phyloP scores from a whole-genome alignment of 257 asterid genomes.

The Gentiana macrophylla region DNA sequence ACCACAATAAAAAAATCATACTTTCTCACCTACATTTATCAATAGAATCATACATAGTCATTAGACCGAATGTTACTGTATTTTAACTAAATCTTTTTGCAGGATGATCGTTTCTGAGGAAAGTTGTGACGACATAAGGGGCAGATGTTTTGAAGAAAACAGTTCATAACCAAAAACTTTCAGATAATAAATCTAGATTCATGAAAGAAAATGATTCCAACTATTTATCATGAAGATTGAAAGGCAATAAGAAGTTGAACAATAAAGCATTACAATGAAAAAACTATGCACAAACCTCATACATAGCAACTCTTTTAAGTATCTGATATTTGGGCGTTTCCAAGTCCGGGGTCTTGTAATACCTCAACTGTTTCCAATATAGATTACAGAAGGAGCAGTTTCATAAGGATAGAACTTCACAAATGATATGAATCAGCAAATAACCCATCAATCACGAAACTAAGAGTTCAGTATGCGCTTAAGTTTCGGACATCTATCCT shows the following conservation, averaged over 20 bases:
- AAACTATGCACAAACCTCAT: conserved; percentile 42
- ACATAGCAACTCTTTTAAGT: conserved; percentile 55
- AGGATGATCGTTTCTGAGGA: not conserved
- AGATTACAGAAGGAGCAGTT: conserved; percentile 3
- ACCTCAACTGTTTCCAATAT: conserved; percentile 40
- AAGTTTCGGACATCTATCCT: no score
- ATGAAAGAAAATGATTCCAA: not conserved
- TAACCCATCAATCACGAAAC: no score
- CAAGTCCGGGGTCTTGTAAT: conserved; percentile 75
- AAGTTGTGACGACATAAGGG: not conserved
- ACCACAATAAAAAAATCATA: conserved; percentile 62
- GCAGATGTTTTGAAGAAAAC: not conserved
- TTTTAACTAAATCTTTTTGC: not conserved
- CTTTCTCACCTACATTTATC: conserved; percentile 48
- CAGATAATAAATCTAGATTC: not conserved
- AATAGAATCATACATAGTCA: not conserved
- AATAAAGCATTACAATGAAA: not conserved
- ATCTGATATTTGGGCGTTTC: conserved; percentile 73
- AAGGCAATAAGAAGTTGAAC: not conserved
- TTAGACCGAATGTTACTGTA: not conserved
- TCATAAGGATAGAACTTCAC: not conserved
- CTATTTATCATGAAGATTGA: not conserved
- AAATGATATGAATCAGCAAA: not conserved
- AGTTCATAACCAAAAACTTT: not conserved
- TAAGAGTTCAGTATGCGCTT: no score